Conservation (phyloP, 805 yeast genomes). For the Kuraishia hungarica region DNA sequence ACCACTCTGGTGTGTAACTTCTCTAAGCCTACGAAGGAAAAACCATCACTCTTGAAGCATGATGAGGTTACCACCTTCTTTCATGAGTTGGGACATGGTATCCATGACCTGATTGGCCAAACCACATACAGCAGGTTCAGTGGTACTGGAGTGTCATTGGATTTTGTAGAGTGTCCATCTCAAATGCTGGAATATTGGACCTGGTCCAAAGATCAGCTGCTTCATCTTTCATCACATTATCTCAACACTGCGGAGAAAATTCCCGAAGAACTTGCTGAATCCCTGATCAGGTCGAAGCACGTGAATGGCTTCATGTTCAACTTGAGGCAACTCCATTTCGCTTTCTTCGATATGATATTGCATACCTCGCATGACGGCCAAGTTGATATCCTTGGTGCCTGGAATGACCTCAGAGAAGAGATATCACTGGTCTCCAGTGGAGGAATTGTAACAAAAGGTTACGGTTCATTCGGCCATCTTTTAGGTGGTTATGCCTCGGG, state of each 20-base stretch:
- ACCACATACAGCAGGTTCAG: constrained; percentile 61
- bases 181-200: constrained; percentile 88
- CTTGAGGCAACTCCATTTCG: constrained; percentile 73
- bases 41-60: constrained; percentile 72
- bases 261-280: constrained; percentile 45
- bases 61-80: constrained; percentile 75
- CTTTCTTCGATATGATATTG: constrained; percentile 64
- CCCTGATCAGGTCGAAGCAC: constrained; percentile 56
- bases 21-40: constrained; percentile 60
- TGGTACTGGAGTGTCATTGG: constrained; percentile 75
- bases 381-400: constrained; percentile 42
- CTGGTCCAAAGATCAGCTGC: constrained; percentile 61
- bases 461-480: constrained; percentile 72
- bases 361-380: constrained; percentile 42
- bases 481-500: constrained; percentile 83
- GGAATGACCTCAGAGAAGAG: constrained; percentile 64
- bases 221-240: constrained; percentile 57
- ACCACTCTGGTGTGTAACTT: constrained; percentile 82
- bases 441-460: constrained; percentile 51
- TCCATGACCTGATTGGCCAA: constrained; percentile 65
- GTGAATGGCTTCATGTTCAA: constrained; percentile 69
- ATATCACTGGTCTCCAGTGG: constrained; percentile 51
- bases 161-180: constrained; percentile 88
- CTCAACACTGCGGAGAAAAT: constrained; percentile 44
- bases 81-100: constrained; percentile 89